These are phyloP conservation scores for Przewalskia tangutica DNA, from an alignment of 257 asterid species.

Conservation along the genomic window DNA sequence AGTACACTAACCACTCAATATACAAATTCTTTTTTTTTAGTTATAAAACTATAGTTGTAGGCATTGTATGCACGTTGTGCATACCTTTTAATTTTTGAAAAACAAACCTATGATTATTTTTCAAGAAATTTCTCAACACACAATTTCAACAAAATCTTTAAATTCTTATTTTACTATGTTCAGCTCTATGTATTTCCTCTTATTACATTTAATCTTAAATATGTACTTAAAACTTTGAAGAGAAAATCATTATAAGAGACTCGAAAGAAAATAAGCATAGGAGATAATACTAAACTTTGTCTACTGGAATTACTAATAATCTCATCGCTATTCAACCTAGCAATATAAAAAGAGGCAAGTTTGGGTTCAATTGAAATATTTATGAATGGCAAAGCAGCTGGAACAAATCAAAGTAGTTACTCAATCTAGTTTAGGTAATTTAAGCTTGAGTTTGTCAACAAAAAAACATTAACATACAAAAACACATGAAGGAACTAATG, in stretches of 20 bases:
- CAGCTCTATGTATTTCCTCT: neutral
- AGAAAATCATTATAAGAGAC: neutral
- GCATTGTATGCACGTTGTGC: neutral
- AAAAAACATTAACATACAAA: neutral
- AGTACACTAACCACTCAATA: neutral
- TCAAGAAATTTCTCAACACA: neutral
- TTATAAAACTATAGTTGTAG: neutral
- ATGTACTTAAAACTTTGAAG: neutral
- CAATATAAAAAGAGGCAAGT: neutral
- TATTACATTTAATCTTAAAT: neutral
- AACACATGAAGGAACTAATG: neutral
- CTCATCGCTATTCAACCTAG: neutral
- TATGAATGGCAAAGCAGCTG: neutral
- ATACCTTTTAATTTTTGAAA: neutral
- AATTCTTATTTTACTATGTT: neutral
- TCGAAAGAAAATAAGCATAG: neutral
- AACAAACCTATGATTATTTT: neutral
- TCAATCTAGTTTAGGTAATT: neutral
- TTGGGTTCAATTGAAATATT: neutral
- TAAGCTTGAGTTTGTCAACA: neutral
- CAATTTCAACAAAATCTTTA: neutral
- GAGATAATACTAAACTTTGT: neutral
- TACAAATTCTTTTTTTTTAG: neutral
- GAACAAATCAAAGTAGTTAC: neutral
- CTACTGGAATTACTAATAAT: neutral